Percentiles rank a stretch among this genome's conserved stretches.
Evolutionary conservation across 306 rosid species (phyloP).

Genomic region (Pueraria montana): DNA sequence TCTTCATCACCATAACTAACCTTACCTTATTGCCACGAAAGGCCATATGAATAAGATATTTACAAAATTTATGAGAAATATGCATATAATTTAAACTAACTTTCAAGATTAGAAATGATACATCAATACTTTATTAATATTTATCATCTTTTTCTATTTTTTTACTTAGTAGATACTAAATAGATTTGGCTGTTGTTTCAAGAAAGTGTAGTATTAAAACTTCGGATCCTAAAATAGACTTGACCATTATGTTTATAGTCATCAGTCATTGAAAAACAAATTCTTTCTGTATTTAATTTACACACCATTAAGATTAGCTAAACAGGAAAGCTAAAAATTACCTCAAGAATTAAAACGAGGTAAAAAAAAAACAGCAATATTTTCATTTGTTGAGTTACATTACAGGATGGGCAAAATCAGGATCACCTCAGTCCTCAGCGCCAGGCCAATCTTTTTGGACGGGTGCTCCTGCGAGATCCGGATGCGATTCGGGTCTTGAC

Average conservation of each 20-base stretch:
- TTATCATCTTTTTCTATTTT: too few species aligned
- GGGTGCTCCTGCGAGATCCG: conserved; percentile 32
- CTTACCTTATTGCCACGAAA: background rate
- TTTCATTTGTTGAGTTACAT: conserved; percentile 36
- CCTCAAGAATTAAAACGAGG: background rate
- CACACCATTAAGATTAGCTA: background rate
- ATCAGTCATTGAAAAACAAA: background rate
- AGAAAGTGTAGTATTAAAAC: background rate
- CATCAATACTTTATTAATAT: background rate
- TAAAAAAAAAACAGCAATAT: conserved; percentile 19
- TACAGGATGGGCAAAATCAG: conserved; percentile 26
- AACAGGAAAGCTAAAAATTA: background rate
- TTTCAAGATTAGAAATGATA: background rate
- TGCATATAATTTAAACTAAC: background rate
- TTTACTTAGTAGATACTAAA: too few species aligned
- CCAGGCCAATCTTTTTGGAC: conserved; percentile 54
- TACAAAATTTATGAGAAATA: background rate
- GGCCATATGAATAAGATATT: background rate
- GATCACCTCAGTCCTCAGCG: conserved; percentile 35
- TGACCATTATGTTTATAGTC: background rate
- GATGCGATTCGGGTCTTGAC: conserved; percentile 75
- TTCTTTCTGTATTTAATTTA: background rate
- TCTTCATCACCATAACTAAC: background rate
- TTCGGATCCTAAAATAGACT: background rate
- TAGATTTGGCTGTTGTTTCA: too few species aligned